Conservation (phyloP, 495 filamentous ascomycete genomes). For the Talaromyces nanjingensis region DNA sequence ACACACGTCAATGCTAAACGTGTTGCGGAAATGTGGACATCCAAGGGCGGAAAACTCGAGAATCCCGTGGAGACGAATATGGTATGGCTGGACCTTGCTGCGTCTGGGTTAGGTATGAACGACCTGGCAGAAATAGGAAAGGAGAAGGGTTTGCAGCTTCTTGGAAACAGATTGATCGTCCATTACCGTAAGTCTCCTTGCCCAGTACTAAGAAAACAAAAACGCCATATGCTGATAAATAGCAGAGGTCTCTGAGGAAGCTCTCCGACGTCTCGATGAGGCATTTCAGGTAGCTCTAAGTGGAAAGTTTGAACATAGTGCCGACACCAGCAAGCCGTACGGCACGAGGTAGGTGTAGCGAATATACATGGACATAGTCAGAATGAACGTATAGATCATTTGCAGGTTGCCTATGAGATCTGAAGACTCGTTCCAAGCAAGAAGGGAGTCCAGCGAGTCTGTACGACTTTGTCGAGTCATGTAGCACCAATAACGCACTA, state of each 20-base stretch:
- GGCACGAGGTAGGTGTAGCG: constrained; percentile 21
- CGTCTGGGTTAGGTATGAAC: constrained; percentile 33
- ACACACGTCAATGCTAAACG: constrained; percentile 59
- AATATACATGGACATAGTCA: not conserved
- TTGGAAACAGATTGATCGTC: constrained; percentile 33
- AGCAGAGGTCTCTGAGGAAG: constrained; percentile 40
- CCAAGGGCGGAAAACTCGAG: constrained; percentile 40
- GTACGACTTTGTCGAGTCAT: not conserved
- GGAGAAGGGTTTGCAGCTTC: constrained; percentile 31
- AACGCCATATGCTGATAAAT: constrained; percentile 18
- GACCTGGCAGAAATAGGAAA: constrained; percentile 34
- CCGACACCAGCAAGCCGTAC: constrained; percentile 33
- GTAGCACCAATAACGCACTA: not conserved
- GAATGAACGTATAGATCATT: not conserved
- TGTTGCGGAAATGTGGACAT: constrained; percentile 57
- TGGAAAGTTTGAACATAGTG: constrained; percentile 28
- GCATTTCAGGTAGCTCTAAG: constrained; percentile 34
- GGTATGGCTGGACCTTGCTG: constrained; percentile 79
- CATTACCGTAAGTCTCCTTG: constrained; percentile 37
- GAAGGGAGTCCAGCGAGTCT: not conserved
- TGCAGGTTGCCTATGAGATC: no score
- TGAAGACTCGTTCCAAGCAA: no score
- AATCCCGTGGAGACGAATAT: constrained; percentile 73
- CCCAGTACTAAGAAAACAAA: not conserved
- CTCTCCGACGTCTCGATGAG: constrained; percentile 31